Evolutionary conservation across 352 stramenopile species (phyloP).

Genomic region (Phytopythium vexans): DNA sequence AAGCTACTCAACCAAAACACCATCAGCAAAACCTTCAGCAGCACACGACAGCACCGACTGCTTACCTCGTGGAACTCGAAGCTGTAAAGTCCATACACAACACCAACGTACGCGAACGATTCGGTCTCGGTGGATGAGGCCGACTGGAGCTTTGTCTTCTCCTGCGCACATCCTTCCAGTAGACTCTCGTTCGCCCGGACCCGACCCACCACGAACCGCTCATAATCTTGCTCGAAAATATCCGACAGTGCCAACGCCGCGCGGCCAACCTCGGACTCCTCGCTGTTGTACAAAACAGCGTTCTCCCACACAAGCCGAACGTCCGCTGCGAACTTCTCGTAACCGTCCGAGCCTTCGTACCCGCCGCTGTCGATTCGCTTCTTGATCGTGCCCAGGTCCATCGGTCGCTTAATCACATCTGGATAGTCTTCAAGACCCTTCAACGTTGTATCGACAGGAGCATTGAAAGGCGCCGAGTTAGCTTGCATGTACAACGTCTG

Average conservation of each 20-base stretch:
- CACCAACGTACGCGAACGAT: conserved; percentile 45
- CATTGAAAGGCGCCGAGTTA: conserved; percentile 76
- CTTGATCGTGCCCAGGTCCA: conserved; percentile 90
- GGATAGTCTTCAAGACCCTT: conserved; percentile 87
- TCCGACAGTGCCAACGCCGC: conserved; percentile 69
- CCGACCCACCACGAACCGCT: conserved; percentile 60
- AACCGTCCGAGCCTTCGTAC: conserved; percentile 62
- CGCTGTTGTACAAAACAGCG: conserved; percentile 68
- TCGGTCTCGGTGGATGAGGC: conserved; percentile 14
- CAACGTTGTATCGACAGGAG: conserved; percentile 70
- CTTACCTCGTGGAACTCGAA: conserved; percentile 66
- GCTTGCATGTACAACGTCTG: conserved; percentile 84
- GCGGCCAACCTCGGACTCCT: conserved; percentile 72
- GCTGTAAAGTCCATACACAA: conserved; percentile 68
- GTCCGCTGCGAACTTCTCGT: conserved; percentile 68
- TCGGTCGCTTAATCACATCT: conserved; percentile 84
- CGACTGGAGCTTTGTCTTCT: conserved; percentile 24
- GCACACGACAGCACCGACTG: background rate
- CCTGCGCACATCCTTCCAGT: conserved; percentile 51
- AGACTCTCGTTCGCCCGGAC: conserved; percentile 55
- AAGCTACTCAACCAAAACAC: conserved; percentile 16
- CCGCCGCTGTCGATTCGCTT: conserved; percentile 61
- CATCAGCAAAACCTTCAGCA: background rate
- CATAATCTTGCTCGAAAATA: conserved; percentile 82
- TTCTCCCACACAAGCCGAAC: conserved; percentile 88